These are phyloP conservation scores for Pseudohalonectria lignicola DNA, from an alignment of 2,329 filamentous ascomycete species.

Conservation along the genomic window DNA sequence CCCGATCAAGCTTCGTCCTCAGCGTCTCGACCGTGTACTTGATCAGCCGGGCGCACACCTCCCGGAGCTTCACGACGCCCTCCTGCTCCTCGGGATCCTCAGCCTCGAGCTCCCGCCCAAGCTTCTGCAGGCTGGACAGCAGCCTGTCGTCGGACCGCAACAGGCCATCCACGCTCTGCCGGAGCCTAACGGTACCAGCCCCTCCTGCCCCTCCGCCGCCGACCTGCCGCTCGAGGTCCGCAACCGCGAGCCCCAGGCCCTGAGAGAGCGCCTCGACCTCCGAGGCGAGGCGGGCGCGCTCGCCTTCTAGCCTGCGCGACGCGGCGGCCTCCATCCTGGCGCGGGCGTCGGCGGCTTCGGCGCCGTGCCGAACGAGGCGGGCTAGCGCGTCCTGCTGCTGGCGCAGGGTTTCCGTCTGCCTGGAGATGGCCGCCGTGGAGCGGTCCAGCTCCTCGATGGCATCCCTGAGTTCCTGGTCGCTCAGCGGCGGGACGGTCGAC, in stretches of 20 bases:
- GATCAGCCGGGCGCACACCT: constrained; percentile 44
- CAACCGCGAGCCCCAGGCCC: constrained; percentile 30
- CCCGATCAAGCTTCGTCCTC: constrained; percentile 41
- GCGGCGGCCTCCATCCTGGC: constrained; percentile 20
- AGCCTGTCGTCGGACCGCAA: constrained; percentile 55
- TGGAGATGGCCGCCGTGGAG: constrained; percentile 53
- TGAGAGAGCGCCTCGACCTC: constrained; percentile 39
- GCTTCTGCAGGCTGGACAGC: constrained; percentile 52
- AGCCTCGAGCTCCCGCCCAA: constrained; percentile 48
- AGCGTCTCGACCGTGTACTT: constrained; percentile 45
- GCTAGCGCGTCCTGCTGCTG: constrained; percentile 52
- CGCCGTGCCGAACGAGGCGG: constrained; percentile 33
- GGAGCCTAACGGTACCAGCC: too few relatives aligned
- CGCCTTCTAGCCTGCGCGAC: constrained; percentile 25
- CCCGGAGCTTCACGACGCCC: constrained; percentile 46
- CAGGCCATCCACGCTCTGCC: constrained; percentile 34
- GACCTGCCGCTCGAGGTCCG: constrained; percentile 40
- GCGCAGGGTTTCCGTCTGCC: constrained; percentile 50
- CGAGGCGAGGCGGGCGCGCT: constrained; percentile 27
- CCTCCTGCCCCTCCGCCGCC: constrained; percentile 25
- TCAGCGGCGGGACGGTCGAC: constrained; percentile 35
- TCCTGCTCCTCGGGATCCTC: constrained; percentile 39
- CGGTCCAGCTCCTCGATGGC: constrained; percentile 54
- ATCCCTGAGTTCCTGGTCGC: constrained; percentile 46
- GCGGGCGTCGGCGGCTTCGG: constrained; percentile 21